Conservation (phyloP, 1,284 basidiomycete species). For the Athelia psychrophila region DNA sequence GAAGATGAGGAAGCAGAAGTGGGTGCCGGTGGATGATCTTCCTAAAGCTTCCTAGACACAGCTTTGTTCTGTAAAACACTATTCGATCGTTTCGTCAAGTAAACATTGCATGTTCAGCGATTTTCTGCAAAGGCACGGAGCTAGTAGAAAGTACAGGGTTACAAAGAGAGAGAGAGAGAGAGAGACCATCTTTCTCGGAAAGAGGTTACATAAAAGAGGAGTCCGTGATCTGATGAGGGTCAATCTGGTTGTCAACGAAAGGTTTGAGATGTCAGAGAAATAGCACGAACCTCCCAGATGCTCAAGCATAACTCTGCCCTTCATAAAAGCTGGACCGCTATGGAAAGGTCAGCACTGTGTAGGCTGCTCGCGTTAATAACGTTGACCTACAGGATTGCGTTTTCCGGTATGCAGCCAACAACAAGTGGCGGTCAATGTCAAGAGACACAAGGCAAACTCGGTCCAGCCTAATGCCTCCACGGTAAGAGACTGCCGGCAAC, state of each 20-base stretch:
- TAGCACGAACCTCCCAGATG: neutral
- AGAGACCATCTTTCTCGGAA: too few species aligned
- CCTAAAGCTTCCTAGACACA: conserved; percentile 12
- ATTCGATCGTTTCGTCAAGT: neutral
- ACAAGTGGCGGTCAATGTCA: conserved; percentile 56
- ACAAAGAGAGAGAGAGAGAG: too few species aligned
- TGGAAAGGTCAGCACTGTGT: neutral
- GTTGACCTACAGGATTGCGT: conserved; percentile 43
- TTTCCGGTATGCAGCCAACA: conserved; percentile 55
- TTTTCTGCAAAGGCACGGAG: too few species aligned
- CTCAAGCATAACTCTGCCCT: neutral
- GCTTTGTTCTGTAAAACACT: conserved; percentile 2
- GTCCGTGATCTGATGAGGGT: too few species aligned
- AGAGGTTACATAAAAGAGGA: too few species aligned
- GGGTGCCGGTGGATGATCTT: conserved; percentile 10
- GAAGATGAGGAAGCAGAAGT: conserved; percentile 22
- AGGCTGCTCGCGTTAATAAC: conserved; percentile 35
- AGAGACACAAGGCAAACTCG: conserved; percentile 63
- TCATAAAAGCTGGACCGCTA: conserved; percentile 32
- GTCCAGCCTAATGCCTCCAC: conserved; percentile 74
- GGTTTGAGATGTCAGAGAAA: too few species aligned
- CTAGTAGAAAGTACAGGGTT: too few species aligned
- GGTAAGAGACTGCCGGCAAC: conserved; percentile 68
- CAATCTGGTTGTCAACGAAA: too few species aligned
- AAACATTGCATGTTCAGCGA: too few species aligned